Evolutionary conservation across 2,329 filamentous ascomycete species (phyloP).

Genomic region (Cordyceps farinosa): DNA sequence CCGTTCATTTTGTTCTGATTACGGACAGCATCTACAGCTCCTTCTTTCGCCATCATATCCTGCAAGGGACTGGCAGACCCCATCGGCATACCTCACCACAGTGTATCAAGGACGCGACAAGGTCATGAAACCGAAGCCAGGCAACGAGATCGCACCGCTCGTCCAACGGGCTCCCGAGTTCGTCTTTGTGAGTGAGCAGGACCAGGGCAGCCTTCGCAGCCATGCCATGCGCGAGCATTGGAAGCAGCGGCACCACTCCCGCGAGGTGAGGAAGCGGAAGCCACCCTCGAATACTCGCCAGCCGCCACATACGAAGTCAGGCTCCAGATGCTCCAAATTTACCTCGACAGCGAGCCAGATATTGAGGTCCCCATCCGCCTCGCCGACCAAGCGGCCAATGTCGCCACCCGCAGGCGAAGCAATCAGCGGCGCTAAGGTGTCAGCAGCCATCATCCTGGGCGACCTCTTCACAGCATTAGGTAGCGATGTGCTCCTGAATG

Average conservation of each 20-base stretch:
- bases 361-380: background rate
- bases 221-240: conserved; percentile 5
- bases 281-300: background rate
- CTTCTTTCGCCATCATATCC: background rate
- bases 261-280: background rate
- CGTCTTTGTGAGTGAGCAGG: conserved; percentile 1
- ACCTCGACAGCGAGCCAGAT: background rate
- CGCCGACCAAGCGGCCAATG: background rate
- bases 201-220: background rate
- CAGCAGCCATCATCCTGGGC: background rate
- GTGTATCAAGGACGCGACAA: no score
- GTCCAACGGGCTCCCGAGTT: background rate
- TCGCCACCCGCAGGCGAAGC: background rate
- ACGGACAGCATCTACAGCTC: background rate
- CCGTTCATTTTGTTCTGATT: background rate
- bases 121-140: background rate
- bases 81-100: no score
- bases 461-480: background rate
- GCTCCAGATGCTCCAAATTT: background rate
- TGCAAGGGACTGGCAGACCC: no score
- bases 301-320: background rate
- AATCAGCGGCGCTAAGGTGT: background rate
- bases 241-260: conserved; percentile 1
- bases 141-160: background rate
- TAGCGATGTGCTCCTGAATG: background rate